Evolutionary conservation across 768 basidiomycete genomes (phyloP).

Genomic region (Tephrocybe rancida): DNA sequence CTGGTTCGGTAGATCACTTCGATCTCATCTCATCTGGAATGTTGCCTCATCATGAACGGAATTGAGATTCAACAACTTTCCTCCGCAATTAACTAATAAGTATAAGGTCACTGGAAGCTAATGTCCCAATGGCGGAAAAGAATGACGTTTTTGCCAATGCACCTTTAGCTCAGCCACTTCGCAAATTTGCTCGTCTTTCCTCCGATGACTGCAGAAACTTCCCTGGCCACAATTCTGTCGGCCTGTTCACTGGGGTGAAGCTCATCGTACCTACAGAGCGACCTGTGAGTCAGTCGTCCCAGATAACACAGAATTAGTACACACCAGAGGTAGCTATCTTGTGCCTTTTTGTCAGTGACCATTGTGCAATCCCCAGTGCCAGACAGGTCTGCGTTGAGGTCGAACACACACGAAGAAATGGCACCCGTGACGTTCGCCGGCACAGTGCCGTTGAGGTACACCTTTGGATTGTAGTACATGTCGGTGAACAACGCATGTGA

Average conservation of each 20-base stretch:
- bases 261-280: slow-evolving; percentile 45
- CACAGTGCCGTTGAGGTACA: slow-evolving; percentile 65
- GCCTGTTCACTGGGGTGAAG: slow-evolving; percentile 32
- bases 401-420: slow-evolving; percentile 49
- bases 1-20: neutral
- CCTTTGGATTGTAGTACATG: slow-evolving; percentile 50
- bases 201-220: slow-evolving; percentile 40
- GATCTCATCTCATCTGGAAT: neutral
- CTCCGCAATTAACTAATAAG: neutral
- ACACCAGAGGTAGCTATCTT: slow-evolving; percentile 55
- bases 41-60: neutral
- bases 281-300: neutral
- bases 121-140: no score
- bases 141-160: no score
- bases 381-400: slow-evolving; percentile 24
- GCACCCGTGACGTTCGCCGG: slow-evolving; percentile 61
- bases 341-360: slow-evolving; percentile 26
- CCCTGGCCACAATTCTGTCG: slow-evolving; percentile 45
- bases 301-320: slow-evolving; percentile 9
- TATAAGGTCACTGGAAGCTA: no score
- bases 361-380: slow-evolving; percentile 32
- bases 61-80: neutral
- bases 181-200: slow-evolving; percentile 39
- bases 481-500: slow-evolving; percentile 63
- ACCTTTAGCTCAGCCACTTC: slow-evolving; percentile 41